A percentile compares a stretch with the other conserved stretches of the same genome.
These are phyloP conservation scores for Cenchrus americanus DNA, from an alignment of 176 grass and related monocot species.

Conservation along the genomic window DNA sequence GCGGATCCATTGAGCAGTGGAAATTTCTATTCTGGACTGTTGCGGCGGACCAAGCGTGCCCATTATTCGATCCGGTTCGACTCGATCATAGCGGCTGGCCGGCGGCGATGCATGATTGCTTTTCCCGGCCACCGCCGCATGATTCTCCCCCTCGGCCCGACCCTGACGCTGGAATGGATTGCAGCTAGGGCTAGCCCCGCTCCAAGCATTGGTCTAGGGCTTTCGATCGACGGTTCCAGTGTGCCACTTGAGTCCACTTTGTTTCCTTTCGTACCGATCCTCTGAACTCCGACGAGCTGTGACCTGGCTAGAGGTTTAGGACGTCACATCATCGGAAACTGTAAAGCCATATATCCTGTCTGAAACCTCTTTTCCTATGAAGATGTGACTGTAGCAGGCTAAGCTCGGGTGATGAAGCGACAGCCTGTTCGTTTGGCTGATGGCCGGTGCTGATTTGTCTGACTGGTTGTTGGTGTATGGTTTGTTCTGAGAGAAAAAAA, in stretches of 20 bases:
- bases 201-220: background rate
- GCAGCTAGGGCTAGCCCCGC: slow-evolving; percentile 1
- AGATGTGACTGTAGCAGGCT: background rate
- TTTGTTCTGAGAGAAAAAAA: no score
- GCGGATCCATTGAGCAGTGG: slow-evolving; percentile 37
- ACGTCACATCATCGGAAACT: slow-evolving; percentile 1
- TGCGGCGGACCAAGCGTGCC: slow-evolving; percentile 43
- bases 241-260: slow-evolving; percentile 2
- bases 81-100: slow-evolving; percentile 17
- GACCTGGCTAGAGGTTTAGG: background rate
- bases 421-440: no score
- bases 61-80: slow-evolving; percentile 45
- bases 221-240: slow-evolving; percentile 35
- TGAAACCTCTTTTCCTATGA: background rate
- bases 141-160: slow-evolving; percentile 7
- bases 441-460: no score
- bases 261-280: background rate
- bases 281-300: background rate
- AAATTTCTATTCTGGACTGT: slow-evolving; percentile 43
- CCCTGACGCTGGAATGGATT: slow-evolving; percentile 25
- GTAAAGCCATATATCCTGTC: slow-evolving; percentile 18
- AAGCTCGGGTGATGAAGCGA: background rate
- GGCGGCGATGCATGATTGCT: slow-evolving; percentile 23
- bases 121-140: background rate
- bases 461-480: no score